Base-by-base conservation (phyloP, 805 yeast genomes). In the Lachancea nothofagi region DNA sequence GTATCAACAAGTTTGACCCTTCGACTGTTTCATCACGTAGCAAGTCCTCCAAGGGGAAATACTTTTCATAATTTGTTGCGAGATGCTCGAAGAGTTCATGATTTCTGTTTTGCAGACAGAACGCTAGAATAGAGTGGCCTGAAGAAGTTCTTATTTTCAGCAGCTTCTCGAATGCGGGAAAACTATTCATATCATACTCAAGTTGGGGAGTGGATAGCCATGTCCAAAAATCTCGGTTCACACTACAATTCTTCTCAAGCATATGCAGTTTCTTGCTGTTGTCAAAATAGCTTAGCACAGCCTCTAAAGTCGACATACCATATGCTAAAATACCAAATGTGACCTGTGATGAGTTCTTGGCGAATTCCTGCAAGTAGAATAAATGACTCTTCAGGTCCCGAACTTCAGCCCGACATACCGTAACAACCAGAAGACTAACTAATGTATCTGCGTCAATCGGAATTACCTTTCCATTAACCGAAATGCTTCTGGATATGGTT, bases 241-340 rank as follows among this genome's bases (percentile, higher is more conserved):
- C 76, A 8, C 65, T 54, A 1, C 50, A 43, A 3, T 62, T 51
- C 35, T 82, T 58, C 3, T 59, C 54, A 1, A 61, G 61, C 7
- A 63, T 33, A 33, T 70, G 71, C 8, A 55, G 57, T 5, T 45
- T 38, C 6, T 38, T 20, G 38, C 38, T 38, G 12, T 49, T 43
- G 24, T 62, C 62, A n/a, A 87, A 65, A 52, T 82, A 90, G 41
- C 65, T 75, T 7, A 86, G 53, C 0, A 85, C 94, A 0, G 88
- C 95, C 50, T 88, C 95, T 31, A 88, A 66, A 5, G 95, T 86
- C 32, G 95, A 81, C 10, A 87, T 48, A 1, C 88, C 80, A 56
- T 90, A 90, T 8, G 85, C 94, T 22, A 74, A 58, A 18, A 75
- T 66, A 0, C 96, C 96, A 3, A 67, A 54, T 29, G 70, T 75